Evolutionary conservation across 2,329 filamentous ascomycete species (phyloP), one percentile per base, ranked within the genome.

Genomic region (Anisogramma anomala): DNA sequence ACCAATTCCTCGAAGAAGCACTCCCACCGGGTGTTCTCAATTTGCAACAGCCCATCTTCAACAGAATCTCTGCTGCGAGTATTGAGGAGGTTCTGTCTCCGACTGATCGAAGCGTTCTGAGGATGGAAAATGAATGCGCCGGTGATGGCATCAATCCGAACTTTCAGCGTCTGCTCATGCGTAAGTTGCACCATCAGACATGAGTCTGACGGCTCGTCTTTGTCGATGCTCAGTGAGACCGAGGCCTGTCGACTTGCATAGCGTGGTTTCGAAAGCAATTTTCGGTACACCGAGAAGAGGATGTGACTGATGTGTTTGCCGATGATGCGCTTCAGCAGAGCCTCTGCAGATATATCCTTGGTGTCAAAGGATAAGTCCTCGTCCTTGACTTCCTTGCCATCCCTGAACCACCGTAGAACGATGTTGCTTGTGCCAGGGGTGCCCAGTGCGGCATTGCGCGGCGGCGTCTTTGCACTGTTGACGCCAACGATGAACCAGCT

Each of bases 401-500:
- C 80, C 43, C 84, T 78, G 58, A 93, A 87, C 89, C 91, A 98
- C 49, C 85, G 79, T 28, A 80, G 63, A 2, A 65, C 69, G 33
- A 91, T 57, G 35, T 60, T 62, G 49, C 77, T 82, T 0, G 71
- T 63, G 2, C 62, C 52, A 43, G 64, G 68, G 4, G 62, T 54
- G 37, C 69, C 63, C 1, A 58, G 47, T 10, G 58, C 53, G 10
- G 53, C 59, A 8, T 62, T 61, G 31, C 59, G 56, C 31, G 14
- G 39, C 28, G 26, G 43, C 43, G 66, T 69, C 40, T 64, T 68
- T 23, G 80, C 80, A 54, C 79, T 87, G 45, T 78, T 72, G 26
- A 94, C 74, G 8, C 87, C 88, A 37, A 98, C 68, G 49, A 96
- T 80, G 35, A 98, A 69, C 89, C 91, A 98, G 57, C 79, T 94